Percentiles rank a stretch among this genome's conserved stretches.
Conservation (phyloP, 108 stramenopile genomes). For the Chaetoceros tenuissimus region DNA sequence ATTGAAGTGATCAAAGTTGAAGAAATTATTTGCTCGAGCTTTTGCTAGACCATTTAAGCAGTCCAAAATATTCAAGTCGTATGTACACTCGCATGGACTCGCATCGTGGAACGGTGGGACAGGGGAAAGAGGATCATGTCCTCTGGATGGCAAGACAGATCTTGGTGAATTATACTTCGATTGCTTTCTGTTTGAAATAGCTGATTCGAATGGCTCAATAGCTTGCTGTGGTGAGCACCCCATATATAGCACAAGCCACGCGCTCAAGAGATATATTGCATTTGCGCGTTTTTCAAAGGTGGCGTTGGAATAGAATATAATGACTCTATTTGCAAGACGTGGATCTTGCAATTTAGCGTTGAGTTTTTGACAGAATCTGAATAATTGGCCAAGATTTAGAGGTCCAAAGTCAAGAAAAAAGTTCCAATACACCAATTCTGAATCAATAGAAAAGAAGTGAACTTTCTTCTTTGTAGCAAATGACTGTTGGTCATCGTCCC, state of each 20-base stretch:
- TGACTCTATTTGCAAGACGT: slow-evolving; percentile 10
- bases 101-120: slow-evolving; percentile 99
- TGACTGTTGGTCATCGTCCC: not conserved
- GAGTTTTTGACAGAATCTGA: slow-evolving; percentile 84
- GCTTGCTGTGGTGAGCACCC: slow-evolving; percentile 70
- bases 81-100: slow-evolving; percentile 89
- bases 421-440: slow-evolving; percentile 95
- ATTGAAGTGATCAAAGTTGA: slow-evolving; percentile 83
- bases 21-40: slow-evolving; percentile 71
- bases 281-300: slow-evolving; percentile 83
- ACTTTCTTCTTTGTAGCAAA: not conserved
- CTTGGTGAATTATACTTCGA: slow-evolving; percentile 3
- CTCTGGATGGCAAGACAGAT: slow-evolving; percentile 11
- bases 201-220: slow-evolving; percentile 32
- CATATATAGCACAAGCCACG: slow-evolving; percentile 88
- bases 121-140: slow-evolving; percentile 21
- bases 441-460: slow-evolving; percentile 88
- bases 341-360: slow-evolving; percentile 46
- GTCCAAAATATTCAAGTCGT: slow-evolving; percentile 85
- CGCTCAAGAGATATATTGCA: slow-evolving; percentile 81
- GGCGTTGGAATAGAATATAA: slow-evolving; percentile 77
- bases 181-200: not conserved
- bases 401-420: slow-evolving; percentile 99
- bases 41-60: slow-evolving; percentile 83
- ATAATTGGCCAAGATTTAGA: slow-evolving; percentile 91